These are phyloP conservation scores for Fusarium lyarnte DNA, from an alignment of 2,329 filamentous ascomycete genomes.

Conservation along the genomic window DNA sequence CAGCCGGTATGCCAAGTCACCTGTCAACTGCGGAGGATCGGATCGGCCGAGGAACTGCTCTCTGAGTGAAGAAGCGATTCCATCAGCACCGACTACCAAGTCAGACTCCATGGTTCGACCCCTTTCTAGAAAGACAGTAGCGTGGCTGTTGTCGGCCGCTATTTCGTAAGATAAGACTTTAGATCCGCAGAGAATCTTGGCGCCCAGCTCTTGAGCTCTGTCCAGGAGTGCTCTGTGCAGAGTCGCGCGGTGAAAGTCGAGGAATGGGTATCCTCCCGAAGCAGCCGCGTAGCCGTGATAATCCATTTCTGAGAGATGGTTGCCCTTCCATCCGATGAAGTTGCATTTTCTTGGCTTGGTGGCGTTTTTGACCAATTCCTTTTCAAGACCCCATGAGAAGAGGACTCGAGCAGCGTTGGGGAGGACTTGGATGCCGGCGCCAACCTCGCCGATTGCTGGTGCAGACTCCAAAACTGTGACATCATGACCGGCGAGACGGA, in stretches of 20 bases:
- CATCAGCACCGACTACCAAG: not conserved
- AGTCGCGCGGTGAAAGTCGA: constrained; percentile 53
- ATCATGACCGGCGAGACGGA: constrained; percentile 38
- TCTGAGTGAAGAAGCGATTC: not conserved
- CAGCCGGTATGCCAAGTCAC: constrained; percentile 66
- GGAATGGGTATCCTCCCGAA: constrained; percentile 49
- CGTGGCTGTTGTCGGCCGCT: not conserved
- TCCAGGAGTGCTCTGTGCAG: not conserved
- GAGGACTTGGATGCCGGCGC: constrained; percentile 42
- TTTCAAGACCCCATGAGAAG: constrained; percentile 38
- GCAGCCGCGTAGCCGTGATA: constrained; percentile 35
- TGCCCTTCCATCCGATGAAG: constrained; percentile 42
- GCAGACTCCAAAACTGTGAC: constrained; percentile 42
- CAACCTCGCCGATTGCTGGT: constrained; percentile 39
- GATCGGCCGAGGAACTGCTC: constrained; percentile 1
- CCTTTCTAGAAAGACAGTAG: not conserved
- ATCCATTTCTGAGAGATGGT: constrained; percentile 38
- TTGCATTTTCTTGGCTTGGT: constrained; percentile 40
- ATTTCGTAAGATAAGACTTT: constrained; percentile 2
- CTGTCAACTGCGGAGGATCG: constrained; percentile 49
- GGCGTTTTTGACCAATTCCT: constrained; percentile 25
- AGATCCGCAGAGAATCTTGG: not conserved
- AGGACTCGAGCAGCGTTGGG: constrained; percentile 40
- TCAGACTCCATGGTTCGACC: not conserved
- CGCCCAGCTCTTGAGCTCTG: not conserved